Base-by-base conservation (phyloP, 2,329 filamentous ascomycete genomes). In the Teratosphaeria destructans region DNA sequence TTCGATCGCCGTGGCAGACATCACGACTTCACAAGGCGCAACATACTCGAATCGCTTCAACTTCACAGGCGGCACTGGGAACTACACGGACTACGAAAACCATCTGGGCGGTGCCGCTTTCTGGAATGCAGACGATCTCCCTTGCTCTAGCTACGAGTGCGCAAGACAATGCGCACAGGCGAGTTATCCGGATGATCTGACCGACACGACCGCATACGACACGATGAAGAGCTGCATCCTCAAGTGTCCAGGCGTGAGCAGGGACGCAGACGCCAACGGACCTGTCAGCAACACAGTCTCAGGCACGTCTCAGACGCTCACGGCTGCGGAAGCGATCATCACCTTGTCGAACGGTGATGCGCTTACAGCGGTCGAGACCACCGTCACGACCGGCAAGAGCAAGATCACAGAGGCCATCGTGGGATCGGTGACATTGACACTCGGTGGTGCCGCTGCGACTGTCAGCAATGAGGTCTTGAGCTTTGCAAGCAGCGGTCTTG, bases 141-240 rank as follows among this genome's bases (percentile, higher is more conserved):
- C 70, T 7, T 72, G 70, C 61, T 57, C 37, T 3, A 57, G 63
- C 8, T 70, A 69, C 63, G 26, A 61, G 7, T 72, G 70, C 61
- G 70, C 68, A 1, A 56, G 70, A 8, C n/a, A 66, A 26, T 72
- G 70, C 58, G 70, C 70, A 12, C 63, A 67, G 54, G 60, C 54
- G 3, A 54, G 52, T 11, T 71, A 68, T 59, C 70, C 70, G 27
- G 61, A 64, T 1, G 67, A 71, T 55, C 61, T 69, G 43, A 66
- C 60, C 23, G 59, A 66, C 27, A 60, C 52, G 6, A 53, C 59
- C 10, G 68, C 69, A 6, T 67, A 67, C 58, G 56, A 65, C 16
- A 65, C 59, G 4, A 70, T 71, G 70, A 63, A 59, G 52, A 53
- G 56, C 19, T 71, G 70, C 59, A 70, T 71, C 43, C 49, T 67